Base-by-base conservation (phyloP, 371 early-diverging fungal species). In the Synchytrium microbalum region DNA sequence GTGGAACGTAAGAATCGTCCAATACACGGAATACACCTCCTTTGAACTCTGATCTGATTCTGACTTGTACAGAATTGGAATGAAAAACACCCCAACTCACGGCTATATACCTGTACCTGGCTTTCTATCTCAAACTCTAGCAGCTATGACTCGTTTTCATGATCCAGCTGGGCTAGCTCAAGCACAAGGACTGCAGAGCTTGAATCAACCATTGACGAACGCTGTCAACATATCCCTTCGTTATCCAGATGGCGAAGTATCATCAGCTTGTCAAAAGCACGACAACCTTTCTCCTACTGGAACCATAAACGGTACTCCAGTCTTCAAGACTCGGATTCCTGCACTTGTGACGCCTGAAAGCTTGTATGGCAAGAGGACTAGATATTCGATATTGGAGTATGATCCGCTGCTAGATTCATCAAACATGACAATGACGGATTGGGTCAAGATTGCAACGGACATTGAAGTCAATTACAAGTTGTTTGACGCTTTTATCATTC, bases 391-490 rank as follows among this genome's bases (percentile, higher is more conserved):
- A 62, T 77, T 93, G 29, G 96, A 95, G 74, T 97, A 96, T 69
- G 88, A 86, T 2, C 95, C 96, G 23, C 76, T 98, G 51, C 77
- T 97, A 61, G 84, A 81, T 66, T 95, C 96, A 32, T 88, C 92
- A 71, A 95, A 97, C 71, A 96, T 97, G 87, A 89, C 86, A 86
- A 79, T 64, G 32, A 57, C 14, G 58, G 97, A 97, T 70, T 98
- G 98, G 98, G 86, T 91, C 29, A 85, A 92, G 65, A 93, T 98
- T 58, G 96, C 94, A 2, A 85, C 87, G 0, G 97, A 96, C 72
- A 92, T 98, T 65, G 94, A 97, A 72, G 84, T 84, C 66, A 92
- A 93, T 65, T 98, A 98, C 75, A 75, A 88, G 66, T 71, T 84
- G 23, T 97, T 85, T 64, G 98, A 95, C 69, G 91, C 96, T 0